Evolutionary conservation across 495 filamentous ascomycete species (phyloP).

Genomic region (Chaetomium fimeti): DNA sequence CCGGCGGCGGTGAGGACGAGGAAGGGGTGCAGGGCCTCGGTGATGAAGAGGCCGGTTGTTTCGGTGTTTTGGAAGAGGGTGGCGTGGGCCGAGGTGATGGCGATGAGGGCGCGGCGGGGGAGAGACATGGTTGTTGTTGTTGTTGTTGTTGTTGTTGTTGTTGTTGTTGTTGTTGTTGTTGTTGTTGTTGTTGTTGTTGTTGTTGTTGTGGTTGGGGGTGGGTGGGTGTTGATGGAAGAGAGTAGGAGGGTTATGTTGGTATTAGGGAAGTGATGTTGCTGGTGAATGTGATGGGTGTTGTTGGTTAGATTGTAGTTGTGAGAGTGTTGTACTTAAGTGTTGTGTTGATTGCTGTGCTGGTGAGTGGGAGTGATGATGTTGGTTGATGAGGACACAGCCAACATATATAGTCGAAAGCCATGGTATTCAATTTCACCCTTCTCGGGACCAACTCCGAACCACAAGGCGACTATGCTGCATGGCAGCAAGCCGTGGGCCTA

Average conservation of each 20-base stretch:
- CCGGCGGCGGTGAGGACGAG: slow-evolving; percentile 4
- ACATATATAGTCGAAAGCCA: not conserved
- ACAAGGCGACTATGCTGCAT: not conserved
- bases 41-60: slow-evolving; percentile 10
- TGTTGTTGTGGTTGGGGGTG: not conserved
- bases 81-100: slow-evolving; percentile 4
- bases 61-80: slow-evolving; percentile 1
- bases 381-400: not conserved
- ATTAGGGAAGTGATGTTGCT: not conserved
- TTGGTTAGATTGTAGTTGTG: not conserved
- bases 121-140: not conserved
- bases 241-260: not conserved
- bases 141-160: not conserved
- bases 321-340: not conserved
- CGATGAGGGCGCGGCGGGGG: slow-evolving; percentile 7
- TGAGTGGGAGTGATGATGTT: not conserved
- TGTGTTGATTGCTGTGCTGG: not conserved
- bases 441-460: not conserved
- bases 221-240: not conserved
- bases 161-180: not conserved
- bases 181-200: not conserved
- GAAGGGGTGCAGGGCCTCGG: slow-evolving; percentile 6
- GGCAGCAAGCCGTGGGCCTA: not conserved
- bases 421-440: not conserved
- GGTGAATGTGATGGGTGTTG: not conserved